A percentile compares a stretch with the other conserved stretches of the same genome.
Conservation (phyloP, 305 asterid genomes). For the Solanum hybrid region DNA sequence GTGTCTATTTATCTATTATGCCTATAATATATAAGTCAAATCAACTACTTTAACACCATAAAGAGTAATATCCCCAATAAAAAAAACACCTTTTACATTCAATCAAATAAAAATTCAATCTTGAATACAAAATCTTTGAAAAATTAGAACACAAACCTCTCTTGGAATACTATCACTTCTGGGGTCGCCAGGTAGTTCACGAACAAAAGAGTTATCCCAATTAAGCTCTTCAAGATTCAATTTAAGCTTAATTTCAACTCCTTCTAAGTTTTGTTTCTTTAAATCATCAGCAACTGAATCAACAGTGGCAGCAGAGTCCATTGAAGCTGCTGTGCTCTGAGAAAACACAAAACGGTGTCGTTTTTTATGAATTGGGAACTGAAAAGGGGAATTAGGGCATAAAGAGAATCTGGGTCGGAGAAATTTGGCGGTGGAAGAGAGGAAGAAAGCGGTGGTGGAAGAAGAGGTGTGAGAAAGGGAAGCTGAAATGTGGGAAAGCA, state of each 20-base stretch:
- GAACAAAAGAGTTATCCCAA: conserved; percentile 88
- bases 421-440: background rate
- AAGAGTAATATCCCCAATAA: background rate
- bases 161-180: conserved; percentile 62
- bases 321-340: conserved; percentile 24
- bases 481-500: conserved; percentile 28
- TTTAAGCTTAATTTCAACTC: conserved; percentile 6
- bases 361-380: background rate
- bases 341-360: conserved; percentile 14
- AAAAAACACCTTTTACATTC: background rate
- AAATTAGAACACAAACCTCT: conserved; percentile 36
- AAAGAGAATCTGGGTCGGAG: background rate
- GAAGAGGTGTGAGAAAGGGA: conserved; percentile 12
- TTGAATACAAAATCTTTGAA: background rate
- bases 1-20: background rate
- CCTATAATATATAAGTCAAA: background rate
- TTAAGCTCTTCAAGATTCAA: conserved; percentile 68
- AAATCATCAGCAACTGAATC: conserved; percentile 58
- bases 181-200: conserved; percentile 86
- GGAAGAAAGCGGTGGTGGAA: conserved; percentile 10
- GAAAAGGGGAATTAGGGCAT: conserved; percentile 7
- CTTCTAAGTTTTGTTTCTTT: conserved; percentile 38
- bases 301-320: conserved; percentile 20
- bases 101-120: background rate
- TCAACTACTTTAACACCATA: background rate